Conservation (phyloP, 2,329 filamentous ascomycete species). For the Alternaria brassicicola region DNA sequence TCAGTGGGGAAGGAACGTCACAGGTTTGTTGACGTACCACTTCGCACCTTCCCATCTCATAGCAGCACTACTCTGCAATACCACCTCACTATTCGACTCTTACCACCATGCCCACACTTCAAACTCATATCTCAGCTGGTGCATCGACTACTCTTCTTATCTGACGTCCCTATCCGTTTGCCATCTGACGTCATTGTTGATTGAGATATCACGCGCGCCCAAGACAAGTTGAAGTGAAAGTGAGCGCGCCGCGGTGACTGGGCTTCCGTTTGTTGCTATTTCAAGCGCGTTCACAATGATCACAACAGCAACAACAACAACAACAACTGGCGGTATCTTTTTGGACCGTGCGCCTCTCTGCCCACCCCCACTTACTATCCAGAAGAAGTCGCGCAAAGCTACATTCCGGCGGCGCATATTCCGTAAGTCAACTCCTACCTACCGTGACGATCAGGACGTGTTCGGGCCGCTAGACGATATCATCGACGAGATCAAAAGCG, state of each 20-base stretch:
- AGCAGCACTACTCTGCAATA: not conserved
- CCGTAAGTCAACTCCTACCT: conserved; percentile 28
- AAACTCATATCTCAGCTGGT: not conserved
- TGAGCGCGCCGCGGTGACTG: conserved; percentile 13
- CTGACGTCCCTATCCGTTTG: not conserved
- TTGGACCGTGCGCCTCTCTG: conserved; percentile 26
- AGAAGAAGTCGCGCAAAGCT: conserved; percentile 36
- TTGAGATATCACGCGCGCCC: not conserved
- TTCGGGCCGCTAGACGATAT: conserved; percentile 44
- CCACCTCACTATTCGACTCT: not conserved
- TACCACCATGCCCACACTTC: not conserved
- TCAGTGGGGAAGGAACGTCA: not conserved
- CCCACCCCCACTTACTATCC: conserved; percentile 39
- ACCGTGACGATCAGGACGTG: conserved; percentile 9
- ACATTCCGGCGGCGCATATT: conserved; percentile 34
- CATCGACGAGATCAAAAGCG: conserved; percentile 41
- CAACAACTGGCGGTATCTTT: conserved; percentile 6
- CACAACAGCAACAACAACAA: conserved; percentile 17
- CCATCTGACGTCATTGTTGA: not conserved
- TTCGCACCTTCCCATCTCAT: conserved; percentile 5
- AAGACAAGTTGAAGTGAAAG: conserved; percentile 8
- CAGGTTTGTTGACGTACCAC: conserved; percentile 2
- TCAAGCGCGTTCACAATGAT: conserved; percentile 19
- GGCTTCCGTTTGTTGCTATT: conserved; percentile 9
- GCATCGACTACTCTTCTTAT: conserved; percentile 12